A percentile compares a stretch with the other conserved stretches of the same genome.
Conservation (phyloP, 2,329 filamentous ascomycete genomes). For the Cladobotryum mycophilum region DNA sequence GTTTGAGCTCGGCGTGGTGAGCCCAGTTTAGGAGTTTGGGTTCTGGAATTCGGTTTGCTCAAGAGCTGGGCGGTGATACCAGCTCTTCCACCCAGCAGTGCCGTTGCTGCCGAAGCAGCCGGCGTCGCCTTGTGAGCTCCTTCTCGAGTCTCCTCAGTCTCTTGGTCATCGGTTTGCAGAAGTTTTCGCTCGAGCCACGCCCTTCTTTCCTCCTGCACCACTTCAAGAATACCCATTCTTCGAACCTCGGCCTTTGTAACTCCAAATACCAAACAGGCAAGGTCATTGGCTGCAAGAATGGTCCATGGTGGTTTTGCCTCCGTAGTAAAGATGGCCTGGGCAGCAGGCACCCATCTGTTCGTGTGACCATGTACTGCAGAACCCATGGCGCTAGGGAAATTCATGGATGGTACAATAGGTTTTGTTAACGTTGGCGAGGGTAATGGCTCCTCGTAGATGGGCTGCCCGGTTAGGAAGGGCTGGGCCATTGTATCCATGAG, state of each 20-base stretch:
- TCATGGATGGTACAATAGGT: slow-evolving; percentile 33
- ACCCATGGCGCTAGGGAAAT: slow-evolving; percentile 42
- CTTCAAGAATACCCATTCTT: slow-evolving; percentile 90
- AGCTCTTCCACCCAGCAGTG: slow-evolving; percentile 59
- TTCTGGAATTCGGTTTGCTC: slow-evolving; percentile 67
- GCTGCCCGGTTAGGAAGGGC: slow-evolving; percentile 57
- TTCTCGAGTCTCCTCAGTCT: slow-evolving; percentile 24
- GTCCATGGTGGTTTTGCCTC: slow-evolving; percentile 87
- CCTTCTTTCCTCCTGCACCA: slow-evolving; percentile 83
- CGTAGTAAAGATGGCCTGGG: slow-evolving; percentile 97
- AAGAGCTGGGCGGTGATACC: slow-evolving; percentile 84
- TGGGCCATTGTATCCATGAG: slow-evolving; percentile 80
- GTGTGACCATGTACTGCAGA: slow-evolving; percentile 77
- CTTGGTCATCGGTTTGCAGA: slow-evolving; percentile 41
- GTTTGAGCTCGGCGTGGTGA: slow-evolving; percentile 55
- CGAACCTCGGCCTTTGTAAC: slow-evolving; percentile 93
- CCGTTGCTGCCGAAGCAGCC: slow-evolving; percentile 37
- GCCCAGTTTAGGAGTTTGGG: slow-evolving; percentile 46
- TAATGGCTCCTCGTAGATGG: slow-evolving; percentile 29
- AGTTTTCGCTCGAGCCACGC: slow-evolving; percentile 88
- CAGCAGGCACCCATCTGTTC: slow-evolving; percentile 81
- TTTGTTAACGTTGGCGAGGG: slow-evolving; percentile 38
- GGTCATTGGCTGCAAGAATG: slow-evolving; percentile 90
- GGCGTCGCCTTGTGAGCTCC: slow-evolving; percentile 30
- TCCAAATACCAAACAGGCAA: slow-evolving; percentile 97